Evolutionary conservation across 1,139 yeast genomes (phyloP), one percentile per base, ranked within the genome.

Genomic region (Debaryomyces sp.): DNA sequence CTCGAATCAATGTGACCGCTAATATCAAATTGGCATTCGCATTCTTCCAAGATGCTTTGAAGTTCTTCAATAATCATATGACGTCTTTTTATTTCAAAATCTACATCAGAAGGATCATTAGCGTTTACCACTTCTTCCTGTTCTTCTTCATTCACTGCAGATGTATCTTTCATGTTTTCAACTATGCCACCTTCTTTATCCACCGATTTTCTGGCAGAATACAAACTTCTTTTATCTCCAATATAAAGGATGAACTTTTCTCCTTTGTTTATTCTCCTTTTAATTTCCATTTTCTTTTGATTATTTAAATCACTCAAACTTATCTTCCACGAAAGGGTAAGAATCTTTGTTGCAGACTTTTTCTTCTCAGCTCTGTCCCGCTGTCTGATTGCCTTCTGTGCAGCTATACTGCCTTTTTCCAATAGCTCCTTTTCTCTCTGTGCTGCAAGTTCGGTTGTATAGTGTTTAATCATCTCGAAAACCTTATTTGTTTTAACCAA

Each of bases 281-380:
- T 52, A 23, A 76, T 69, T 53, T 75, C 80, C 4, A 58, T 55
- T 37, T 50, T 59, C 54, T 75, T 76, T 51, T 76, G 80, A 49
- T 68, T 62, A 38, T 57, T 61, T 54, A 76, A 67, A 57, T 76
- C 81, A 38, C 74, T 64, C 15, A 63, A 50, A 50, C 73, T 71
- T 38, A 76, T 75, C 44, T 64, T 63, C 80, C 80, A 76, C 21
- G 68, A 62, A 7, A 75, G 55, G 5, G 65, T 59, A 24, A 75
- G 53, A 5, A 65, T 54, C 52, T 71, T 75, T n/a, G 70, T 61
- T 2, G 77, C 67, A 1, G 73, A 64, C 49, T 68, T 70, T 53
- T 72, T 75, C 62, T 64, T 67, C 44, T 70, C 75, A 1, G 66
- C 66, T 42, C 58, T 64, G 37, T 65, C 64, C 35, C 75, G 59